phyloP scores from a whole-genome alignment of 805 yeast genomes.

The Suhomyces emberorum region DNA sequence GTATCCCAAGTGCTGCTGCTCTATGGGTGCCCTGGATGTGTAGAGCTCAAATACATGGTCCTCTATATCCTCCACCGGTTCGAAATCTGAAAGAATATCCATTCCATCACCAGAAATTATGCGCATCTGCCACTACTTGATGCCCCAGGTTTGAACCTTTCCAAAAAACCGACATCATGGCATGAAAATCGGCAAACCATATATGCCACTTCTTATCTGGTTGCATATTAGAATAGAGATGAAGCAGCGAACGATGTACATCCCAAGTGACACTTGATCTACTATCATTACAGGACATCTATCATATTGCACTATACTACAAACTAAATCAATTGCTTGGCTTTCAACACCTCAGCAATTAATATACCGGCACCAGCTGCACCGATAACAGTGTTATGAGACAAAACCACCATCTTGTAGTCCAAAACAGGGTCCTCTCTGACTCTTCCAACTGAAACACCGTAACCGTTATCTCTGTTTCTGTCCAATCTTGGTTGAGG shows the following conservation, averaged over 20 bases:
- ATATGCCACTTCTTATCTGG: no score
- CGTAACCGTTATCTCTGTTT: slow-evolving; percentile 89
- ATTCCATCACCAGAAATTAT: not conserved
- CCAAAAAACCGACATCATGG: no score
- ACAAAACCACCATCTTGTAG: slow-evolving; percentile 93
- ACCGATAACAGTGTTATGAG: slow-evolving; percentile 96
- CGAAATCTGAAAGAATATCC: slow-evolving; percentile 13
- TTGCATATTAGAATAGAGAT: no score
- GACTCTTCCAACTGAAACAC: slow-evolving; percentile 91
- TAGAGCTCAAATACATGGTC: slow-evolving; percentile 34
- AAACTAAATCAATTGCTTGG: slow-evolving; percentile 71
- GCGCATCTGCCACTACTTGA: no score
- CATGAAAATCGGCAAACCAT: no score
- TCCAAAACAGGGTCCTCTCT: slow-evolving; percentile 93
- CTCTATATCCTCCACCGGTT: slow-evolving; percentile 20
- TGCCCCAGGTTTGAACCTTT: no score
- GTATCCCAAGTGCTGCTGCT: slow-evolving; percentile 32
- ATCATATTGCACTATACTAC: no score
- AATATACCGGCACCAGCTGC: slow-evolving; percentile 98
- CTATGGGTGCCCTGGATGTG: slow-evolving; percentile 24
- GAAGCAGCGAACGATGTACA: no score
- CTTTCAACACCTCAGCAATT: slow-evolving; percentile 85
- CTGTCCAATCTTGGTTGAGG: slow-evolving; percentile 98
- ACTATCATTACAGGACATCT: no score
- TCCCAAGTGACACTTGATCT: no score